phyloP scores from a whole-genome alignment of 78 protist genomes.

The Polysphondylium violaceum region DNA sequence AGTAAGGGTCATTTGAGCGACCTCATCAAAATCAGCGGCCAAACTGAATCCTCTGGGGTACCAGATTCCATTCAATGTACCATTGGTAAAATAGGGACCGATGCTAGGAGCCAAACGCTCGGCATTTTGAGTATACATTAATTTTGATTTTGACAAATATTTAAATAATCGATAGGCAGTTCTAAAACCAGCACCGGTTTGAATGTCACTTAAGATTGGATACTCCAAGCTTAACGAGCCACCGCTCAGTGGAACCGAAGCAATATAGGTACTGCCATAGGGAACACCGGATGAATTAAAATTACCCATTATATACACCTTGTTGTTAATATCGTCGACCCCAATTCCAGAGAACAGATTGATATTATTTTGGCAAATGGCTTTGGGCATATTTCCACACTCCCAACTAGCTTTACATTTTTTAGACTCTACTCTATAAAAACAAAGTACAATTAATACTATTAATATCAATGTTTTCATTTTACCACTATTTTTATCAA shows the following conservation, averaged over 20 bases:
- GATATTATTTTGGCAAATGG: neutral
- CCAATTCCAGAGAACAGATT: neutral
- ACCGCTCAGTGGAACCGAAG: neutral
- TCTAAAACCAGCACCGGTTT: conserved; percentile 2
- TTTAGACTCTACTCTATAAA: too few species aligned
- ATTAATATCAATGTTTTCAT: too few species aligned
- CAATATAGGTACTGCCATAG: neutral
- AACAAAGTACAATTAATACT: too few species aligned
- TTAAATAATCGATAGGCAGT: neutral
- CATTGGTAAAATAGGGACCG: neutral
- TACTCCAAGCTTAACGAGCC: neutral
- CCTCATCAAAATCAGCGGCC: neutral
- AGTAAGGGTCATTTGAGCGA: neutral
- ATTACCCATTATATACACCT: conserved; percentile 8
- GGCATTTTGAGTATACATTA: neutral
- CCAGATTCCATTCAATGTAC: neutral
- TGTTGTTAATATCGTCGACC: neutral
- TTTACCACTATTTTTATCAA: too few species aligned
- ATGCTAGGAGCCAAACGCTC: conserved; percentile 4
- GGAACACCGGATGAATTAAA: neutral
- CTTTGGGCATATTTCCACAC: conserved; percentile 24
- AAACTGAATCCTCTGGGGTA: conserved; percentile 25
- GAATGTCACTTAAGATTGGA: neutral
- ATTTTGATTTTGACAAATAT: conserved; percentile 6
- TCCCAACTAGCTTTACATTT: too few species aligned